Base-by-base conservation (phyloP, 2,329 filamentous ascomycete species). In the Fusarium abutilonis region DNA sequence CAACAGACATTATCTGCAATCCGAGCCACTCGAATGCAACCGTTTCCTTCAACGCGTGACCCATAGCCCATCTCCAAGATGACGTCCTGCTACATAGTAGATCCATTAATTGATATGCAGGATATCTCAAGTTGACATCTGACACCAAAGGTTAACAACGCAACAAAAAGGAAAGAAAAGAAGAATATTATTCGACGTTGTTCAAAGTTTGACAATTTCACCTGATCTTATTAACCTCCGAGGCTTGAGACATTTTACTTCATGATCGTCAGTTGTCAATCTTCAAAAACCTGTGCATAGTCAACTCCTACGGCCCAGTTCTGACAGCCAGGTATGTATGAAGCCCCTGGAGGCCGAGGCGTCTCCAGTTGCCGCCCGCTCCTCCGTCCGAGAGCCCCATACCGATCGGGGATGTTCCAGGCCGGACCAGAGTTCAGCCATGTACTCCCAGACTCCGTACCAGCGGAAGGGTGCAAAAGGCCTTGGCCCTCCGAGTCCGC, bases 371-470 rank as follows among this genome's bases (percentile, higher is more conserved):
- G 52, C 53, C 64, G 62, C 49, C 68, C 66, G 68, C 59, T 68
- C 66, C 68, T 70, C 68, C 68, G 68, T 56, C 68, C 66, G 56
- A 70, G 35, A 49, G 60, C 60, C 52, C 68, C 68, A 70, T 67
- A 64, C 68, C 69, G 69, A 68, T 71, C 69, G 69, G 69, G 56
- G 60, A 66, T 59, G 58, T 29, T 52, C 48, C 51, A 68, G 52
- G 63, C 67, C 64, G 67, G 69, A 57, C 52, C 60, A 71, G 54
- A 66, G 67, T 71, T 71, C 69, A 71, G 69, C 67, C 69, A 70
- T 53, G 31, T 34, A 34, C 31, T 19, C 19, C 19, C 19, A 19
- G 4, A 19, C 19, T 34, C 31, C 31, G 31, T 34, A 42, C 59
- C 58, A 61, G 51, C 55, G 52, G 50, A 49, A 58, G 53, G 49